Evolutionary conservation across 2,329 filamentous ascomycete genomes (phyloP), one percentile per base, ranked within the genome.

Genomic region (Conoideocrella luteorostrata): DNA sequence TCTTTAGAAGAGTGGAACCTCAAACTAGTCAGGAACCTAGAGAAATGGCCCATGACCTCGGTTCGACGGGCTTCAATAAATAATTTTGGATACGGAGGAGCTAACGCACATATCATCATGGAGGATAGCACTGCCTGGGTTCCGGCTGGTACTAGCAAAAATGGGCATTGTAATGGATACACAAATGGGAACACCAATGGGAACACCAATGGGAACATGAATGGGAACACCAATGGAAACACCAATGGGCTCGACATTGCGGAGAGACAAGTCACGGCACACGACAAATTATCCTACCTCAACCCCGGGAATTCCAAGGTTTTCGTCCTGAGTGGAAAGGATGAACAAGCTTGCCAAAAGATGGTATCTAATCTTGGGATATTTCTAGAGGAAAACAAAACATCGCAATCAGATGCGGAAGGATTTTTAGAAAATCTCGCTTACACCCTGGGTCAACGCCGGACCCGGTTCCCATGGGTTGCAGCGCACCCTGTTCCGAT

Each of bases 31-130:
- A 41, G 20, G 9, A 20, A 34, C 11, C 9, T 39, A 3, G 43
- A 40, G 2, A 38, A 22, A 7, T 48, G 48, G 46, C 44, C 44
- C 3, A 24, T 44, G 4, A 46, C 44, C 10, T 35, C 33, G 13
- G 20, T 34, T 4, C 41, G 48, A 5, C 54, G 57, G 10, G 54
- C 49, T 18, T 59, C 53, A 34, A 52, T 68, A 20, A 68, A 65
- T 49, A 57, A 52, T 11, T 68, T 65, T 42, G 65, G 66, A 0
- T 63, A 55, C 44, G 65, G 65, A 4, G 64, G 65, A 6, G 52
- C 58, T 11, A 68, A 68, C 41, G 56, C 53, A 3, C 62, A 67
- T 32, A 52, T 56, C 12, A 49, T 61, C 15, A 13, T 60, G 1
- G 60, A 61, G 18, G 42, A 50, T n/a, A 37, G 39, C 12, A 18